phyloP scores from a whole-genome alignment of 768 basidiomycete species.

The Asterophora lycoperdoides region DNA sequence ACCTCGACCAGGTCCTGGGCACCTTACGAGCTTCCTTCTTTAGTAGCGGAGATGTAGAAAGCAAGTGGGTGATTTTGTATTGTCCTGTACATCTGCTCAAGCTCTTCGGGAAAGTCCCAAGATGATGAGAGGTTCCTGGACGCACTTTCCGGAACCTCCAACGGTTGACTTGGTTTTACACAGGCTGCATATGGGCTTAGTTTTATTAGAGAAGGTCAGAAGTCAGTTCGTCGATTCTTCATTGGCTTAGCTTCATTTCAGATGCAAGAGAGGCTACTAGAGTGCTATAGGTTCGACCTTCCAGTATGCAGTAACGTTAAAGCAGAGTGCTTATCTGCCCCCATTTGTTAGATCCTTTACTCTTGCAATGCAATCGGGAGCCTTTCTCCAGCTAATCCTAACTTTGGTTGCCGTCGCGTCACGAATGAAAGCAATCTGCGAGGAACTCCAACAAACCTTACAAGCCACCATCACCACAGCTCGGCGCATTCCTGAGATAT shows the following conservation, averaged over 20 bases:
- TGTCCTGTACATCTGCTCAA: not conserved
- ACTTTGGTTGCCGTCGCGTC: conserved; percentile 58
- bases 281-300: conserved; percentile 46
- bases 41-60: conserved; percentile 25
- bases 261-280: conserved; percentile 19
- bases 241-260: conserved; percentile 3
- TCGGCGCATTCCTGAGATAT: conserved; percentile 22
- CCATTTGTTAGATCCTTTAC: conserved; percentile 48
- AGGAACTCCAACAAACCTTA: conserved; percentile 40
- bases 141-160: conserved; percentile 43
- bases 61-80: conserved; percentile 32
- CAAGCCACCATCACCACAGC: conserved; percentile 24
- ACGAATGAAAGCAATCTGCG: conserved; percentile 44
- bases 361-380: conserved; percentile 64
- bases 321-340: not conserved
- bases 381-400: conserved; percentile 68
- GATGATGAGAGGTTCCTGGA: conserved; percentile 60
- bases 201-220: conserved; percentile 45
- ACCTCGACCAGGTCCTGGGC: conserved; percentile 30
- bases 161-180: conserved; percentile 31
- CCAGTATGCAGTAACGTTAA: not conserved
- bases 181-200: conserved; percentile 31
- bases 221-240: not conserved
- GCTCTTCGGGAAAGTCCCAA: conserved; percentile 37
- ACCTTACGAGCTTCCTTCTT: conserved; percentile 51